Evolutionary conservation across 805 yeast genomes (phyloP).

Genomic region (Yamadazyma nakazawae): DNA sequence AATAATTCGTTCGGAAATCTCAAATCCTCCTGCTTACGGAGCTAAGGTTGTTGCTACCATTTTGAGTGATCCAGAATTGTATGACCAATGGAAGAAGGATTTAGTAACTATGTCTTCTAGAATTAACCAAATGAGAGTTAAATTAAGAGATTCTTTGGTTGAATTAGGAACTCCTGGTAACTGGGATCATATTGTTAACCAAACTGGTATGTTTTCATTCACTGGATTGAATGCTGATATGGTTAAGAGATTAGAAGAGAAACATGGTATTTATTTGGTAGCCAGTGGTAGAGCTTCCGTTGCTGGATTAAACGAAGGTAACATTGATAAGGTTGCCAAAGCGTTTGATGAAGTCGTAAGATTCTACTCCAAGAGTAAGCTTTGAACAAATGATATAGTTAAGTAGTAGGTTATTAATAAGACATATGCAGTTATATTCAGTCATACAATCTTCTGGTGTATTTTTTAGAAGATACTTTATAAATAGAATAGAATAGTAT

Average conservation of each 20-base stretch:
- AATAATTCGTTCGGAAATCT: constrained; percentile 78
- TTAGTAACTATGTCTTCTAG: constrained; percentile 84
- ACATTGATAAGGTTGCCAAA: constrained; percentile 74
- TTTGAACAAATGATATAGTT: constrained; percentile 9
- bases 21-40: constrained; percentile 95
- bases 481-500: no score
- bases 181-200: constrained; percentile 88
- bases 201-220: constrained; percentile 96
- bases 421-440: not conserved
- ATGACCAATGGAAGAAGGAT: constrained; percentile 79
- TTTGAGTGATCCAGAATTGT: constrained; percentile 62
- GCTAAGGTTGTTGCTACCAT: constrained; percentile 83
- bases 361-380: constrained; percentile 23
- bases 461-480: no score
- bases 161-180: constrained; percentile 74
- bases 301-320: constrained; percentile 83
- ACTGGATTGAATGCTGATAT: constrained; percentile 80
- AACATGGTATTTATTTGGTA: constrained; percentile 80
- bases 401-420: no score
- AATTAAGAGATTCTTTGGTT: constrained; percentile 58
- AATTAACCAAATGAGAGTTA: constrained; percentile 73
- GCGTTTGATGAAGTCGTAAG: constrained; percentile 78
- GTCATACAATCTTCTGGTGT: not conserved
- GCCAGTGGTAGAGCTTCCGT: constrained; percentile 87
- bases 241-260: constrained; percentile 69